These are phyloP conservation scores for Penicillium bialowiezense DNA, from an alignment of 495 filamentous ascomycete genomes.

Conservation along the genomic window DNA sequence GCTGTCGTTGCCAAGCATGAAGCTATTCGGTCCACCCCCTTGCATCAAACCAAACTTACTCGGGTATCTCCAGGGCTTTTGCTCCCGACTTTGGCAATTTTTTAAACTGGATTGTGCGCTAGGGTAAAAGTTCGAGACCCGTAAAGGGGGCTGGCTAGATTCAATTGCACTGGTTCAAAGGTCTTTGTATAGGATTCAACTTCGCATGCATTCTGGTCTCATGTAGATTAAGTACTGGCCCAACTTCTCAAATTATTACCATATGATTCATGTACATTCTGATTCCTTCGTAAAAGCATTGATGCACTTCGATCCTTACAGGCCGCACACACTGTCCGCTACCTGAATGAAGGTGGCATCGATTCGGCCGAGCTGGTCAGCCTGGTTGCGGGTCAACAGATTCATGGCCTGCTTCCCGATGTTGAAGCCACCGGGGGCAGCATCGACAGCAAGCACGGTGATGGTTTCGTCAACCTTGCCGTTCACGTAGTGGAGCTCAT, in stretches of 20 bases:
- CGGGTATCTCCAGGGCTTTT: too few species aligned
- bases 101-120: too few species aligned
- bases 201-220: too few species aligned
- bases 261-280: background rate
- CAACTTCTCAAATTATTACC: constrained; percentile 1
- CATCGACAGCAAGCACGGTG: constrained; percentile 66
- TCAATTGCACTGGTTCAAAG: too few species aligned
- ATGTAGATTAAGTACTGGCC: background rate
- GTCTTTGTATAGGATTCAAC: too few species aligned
- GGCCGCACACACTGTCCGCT: constrained; percentile 36
- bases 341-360: constrained; percentile 48
- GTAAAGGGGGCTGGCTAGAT: too few species aligned
- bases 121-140: too few species aligned
- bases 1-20: too few species aligned
- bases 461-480: constrained; percentile 48
- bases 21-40: too few species aligned
- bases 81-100: too few species aligned
- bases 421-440: constrained; percentile 58
- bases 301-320: constrained; percentile 9
- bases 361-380: constrained; percentile 53
- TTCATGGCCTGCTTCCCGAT: constrained; percentile 65
- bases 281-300: background rate
- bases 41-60: too few species aligned
- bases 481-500: constrained; percentile 51
- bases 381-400: constrained; percentile 57